Evolutionary conservation across 2,329 filamentous ascomycete species (phyloP), one percentile per base, ranked within the genome.

Genomic region (Cladosporium velox): DNA sequence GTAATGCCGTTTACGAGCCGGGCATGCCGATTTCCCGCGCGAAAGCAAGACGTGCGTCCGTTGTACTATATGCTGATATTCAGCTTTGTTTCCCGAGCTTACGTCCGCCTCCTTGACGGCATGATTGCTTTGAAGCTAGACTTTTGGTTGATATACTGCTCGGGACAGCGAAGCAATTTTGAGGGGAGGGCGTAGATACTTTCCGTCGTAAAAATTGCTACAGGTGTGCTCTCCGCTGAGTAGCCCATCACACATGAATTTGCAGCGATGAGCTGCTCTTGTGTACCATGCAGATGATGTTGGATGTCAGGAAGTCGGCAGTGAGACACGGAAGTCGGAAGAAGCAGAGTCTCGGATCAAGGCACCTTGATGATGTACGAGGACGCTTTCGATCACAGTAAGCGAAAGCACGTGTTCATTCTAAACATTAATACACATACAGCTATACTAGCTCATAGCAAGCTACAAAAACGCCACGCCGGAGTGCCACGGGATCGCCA

Each of bases 401-500:
- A 47, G 41, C 41, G 41, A 47, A 21, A 21, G 14, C 28, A 55
- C 52, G 26, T 30, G 51, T 28, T 15, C 6, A 8, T 30, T 32
- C 26, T n/a, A 6, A 34, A n/a, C 52, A 34, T 34, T 18, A 47
- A 30, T 3, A 32, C 28, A n/a, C 26, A 54, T 54, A 10, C n/a
- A 55, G 52, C 32, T 32, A 5, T 34, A 14, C 26, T 30, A 54
- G 26, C 12, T 18, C 7, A 14, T 35, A 30, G 28, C 52, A 55
- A 55, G 52, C 28, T 55, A 14, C 24, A 4, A 24, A 32, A 57
- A 34, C 54, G 55, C 55, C 34, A 41, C 24, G 34, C 3, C 38
- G 38, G 21, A 47, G 38, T 41, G 21, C 35, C 21, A n/a, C 57
- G 38, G 34, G 57, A 59, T 59, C 57, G 57, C 38, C 57, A 47